Evolutionary conservation across 2,329 filamentous ascomycete genomes (phyloP).

Genomic region (Sclerotinia nivalis): DNA sequence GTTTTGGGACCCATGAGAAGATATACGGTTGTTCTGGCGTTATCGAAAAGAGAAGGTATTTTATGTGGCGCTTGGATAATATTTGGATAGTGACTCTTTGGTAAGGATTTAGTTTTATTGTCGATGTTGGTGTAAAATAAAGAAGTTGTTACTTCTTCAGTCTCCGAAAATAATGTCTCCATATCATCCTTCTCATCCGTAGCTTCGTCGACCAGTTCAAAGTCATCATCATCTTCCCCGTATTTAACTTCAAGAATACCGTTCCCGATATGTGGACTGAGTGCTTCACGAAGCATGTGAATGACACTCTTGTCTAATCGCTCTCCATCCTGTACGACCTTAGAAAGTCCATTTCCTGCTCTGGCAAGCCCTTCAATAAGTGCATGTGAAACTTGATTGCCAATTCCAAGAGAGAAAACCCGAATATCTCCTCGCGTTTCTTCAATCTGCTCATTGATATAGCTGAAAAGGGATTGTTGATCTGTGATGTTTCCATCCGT

Average conservation of each 20-base stretch:
- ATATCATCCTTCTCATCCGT: conserved; percentile 51
- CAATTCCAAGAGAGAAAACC: conserved; percentile 58
- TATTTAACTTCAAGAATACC: conserved; percentile 66
- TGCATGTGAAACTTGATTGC: conserved; percentile 51
- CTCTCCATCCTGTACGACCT: conserved; percentile 62
- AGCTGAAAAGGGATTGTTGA: too few relatives aligned
- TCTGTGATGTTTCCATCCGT: too few relatives aligned
- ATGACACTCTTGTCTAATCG: conserved; percentile 69
- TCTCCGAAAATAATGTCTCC: conserved; percentile 40
- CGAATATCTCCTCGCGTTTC: conserved; percentile 48
- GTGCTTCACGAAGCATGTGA: conserved; percentile 70
- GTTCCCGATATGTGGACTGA: conserved; percentile 66
- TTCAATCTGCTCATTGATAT: conserved; percentile 47
- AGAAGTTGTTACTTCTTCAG: not conserved
- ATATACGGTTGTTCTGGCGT: conserved; percentile 65
- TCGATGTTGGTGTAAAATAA: conserved; percentile 44
- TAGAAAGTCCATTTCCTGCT: conserved; percentile 58
- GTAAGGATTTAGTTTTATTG: too few relatives aligned
- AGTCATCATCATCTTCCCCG: conserved; percentile 53
- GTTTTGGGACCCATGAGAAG: conserved; percentile 59
- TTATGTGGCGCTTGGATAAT: conserved; percentile 63
- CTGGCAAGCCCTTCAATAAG: conserved; percentile 56
- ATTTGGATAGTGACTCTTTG: conserved; percentile 52
- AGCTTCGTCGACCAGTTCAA: conserved; percentile 62
- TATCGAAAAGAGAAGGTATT: conserved; percentile 66